Evolutionary conservation across 2,329 filamentous ascomycete genomes (phyloP), one percentile per base, ranked within the genome.

Genomic region (Neocatenulostroma microsporum): DNA sequence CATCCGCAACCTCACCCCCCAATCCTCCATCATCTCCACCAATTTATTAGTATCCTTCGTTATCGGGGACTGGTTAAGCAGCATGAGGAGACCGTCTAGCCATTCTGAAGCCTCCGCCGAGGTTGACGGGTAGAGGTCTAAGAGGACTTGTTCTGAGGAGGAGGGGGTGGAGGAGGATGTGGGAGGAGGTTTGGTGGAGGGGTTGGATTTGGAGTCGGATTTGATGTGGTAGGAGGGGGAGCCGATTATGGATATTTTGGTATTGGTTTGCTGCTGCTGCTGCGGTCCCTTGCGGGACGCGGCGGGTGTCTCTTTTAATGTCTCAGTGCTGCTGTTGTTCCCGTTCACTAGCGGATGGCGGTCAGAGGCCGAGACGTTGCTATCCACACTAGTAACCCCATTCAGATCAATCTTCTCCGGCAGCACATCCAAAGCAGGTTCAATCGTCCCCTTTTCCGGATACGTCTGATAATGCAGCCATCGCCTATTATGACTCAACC

Each of bases 41-140:
- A 96, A 67, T 61, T 91, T 93, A 57, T 82, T 89, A 23, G 91
- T 96, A 64, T 96, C 89, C 3, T 87, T 78, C n/a, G 91, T 98
- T 57, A 98, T 95, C 14, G 91, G 91, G 40, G 88, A 78, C 62
- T 98, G 91, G 56, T 93, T 87, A 17, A 98, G 72, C 37, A 98
- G 70, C 87, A 98, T 94, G 39, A 96, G 72, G 46, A 98, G 66
- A 1, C 91, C 91, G 58, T 98, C 91, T 4, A 98, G 72, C 91
- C 91, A 98, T 63, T 98, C 91, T 1, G 87, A 93, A 8, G 91
- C 91, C 31, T 91, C 67, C 46, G 79, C 84, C 57, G 91, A 82
- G 41, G 78, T 84, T 41, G 78, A 68, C 5, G 89, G 88, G 59
- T 86, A 80, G 35, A 98, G 71, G n/a, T 81, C 84, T 36, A 98